phyloP scores from a whole-genome alignment of 2,329 filamentous ascomycete genomes.

The Xylariaceae sp. region DNA sequence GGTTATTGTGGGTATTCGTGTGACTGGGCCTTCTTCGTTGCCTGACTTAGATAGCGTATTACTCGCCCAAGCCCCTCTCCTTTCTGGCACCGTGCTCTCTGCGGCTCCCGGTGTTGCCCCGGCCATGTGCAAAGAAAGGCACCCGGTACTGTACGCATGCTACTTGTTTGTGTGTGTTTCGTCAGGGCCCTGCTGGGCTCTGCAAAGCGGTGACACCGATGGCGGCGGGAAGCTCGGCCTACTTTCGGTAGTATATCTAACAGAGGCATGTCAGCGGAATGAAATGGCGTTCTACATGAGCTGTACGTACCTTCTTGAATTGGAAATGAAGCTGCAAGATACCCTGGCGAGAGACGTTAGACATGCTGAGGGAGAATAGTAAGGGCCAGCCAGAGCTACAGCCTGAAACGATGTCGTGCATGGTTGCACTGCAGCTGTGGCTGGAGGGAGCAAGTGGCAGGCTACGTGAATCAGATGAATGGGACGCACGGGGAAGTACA shows the following conservation, averaged over 20 bases:
- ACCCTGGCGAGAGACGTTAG: conserved; percentile 54
- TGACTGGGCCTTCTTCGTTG: no score
- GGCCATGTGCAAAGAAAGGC: conserved; percentile 14
- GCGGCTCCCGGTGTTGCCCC: conserved; percentile 12
- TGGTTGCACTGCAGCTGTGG: conserved; percentile 15
- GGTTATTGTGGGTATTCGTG: no score
- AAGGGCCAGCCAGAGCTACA: conserved; percentile 2
- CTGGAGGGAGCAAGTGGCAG: conserved; percentile 11
- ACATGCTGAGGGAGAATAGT: conserved; percentile 1
- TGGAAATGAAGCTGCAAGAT: conserved; percentile 97
- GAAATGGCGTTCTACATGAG: conserved; percentile 6
- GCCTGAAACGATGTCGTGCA: conserved; percentile 18
- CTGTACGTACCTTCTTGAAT: conserved; percentile 81
- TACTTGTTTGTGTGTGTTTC: conserved; percentile 5
- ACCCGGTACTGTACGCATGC: conserved; percentile 14
- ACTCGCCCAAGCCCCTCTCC: not conserved
- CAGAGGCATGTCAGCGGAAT: conserved; percentile 19
- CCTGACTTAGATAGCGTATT: no score
- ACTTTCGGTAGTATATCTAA: conserved; percentile 41
- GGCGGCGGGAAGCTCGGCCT: conserved; percentile 13
- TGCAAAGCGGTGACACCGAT: not conserved
- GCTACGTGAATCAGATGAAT: conserved; percentile 4
- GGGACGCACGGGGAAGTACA: conserved; percentile 4
- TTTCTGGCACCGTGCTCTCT: conserved; percentile 3
- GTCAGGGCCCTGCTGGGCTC: conserved; percentile 1